These are phyloP conservation scores for Hibiscus tridactylites DNA, from an alignment of 345 rosid species.

Conservation along the genomic window DNA sequence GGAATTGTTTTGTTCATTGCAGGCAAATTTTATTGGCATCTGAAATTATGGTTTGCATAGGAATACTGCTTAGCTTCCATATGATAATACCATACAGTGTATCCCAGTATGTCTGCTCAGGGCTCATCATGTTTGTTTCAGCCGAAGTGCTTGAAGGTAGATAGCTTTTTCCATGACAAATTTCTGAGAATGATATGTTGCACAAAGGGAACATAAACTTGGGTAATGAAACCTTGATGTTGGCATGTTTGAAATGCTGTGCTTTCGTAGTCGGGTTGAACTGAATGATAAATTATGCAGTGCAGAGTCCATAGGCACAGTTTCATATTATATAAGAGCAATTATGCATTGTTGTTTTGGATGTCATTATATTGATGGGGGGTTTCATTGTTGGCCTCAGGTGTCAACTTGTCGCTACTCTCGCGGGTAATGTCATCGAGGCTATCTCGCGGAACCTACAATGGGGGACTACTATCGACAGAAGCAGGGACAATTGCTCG, in stretches of 20 bases:
- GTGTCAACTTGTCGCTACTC: conserved; percentile 84
- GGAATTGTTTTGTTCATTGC: conserved; percentile 1
- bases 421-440: conserved; percentile 98
- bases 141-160: conserved; percentile 99
- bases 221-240: too few species aligned
- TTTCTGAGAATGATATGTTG: too few species aligned
- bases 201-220: too few species aligned
- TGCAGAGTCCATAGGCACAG: background rate
- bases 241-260: too few species aligned
- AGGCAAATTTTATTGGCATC: conserved; percentile 97
- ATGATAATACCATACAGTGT: conserved; percentile 53
- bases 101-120: conserved; percentile 87
- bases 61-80: conserved; percentile 79
- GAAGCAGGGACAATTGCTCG: conserved; percentile 97
- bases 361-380: background rate
- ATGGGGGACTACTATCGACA: conserved; percentile 87
- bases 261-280: too few species aligned
- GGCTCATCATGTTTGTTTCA: conserved; percentile 85
- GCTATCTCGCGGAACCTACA: conserved; percentile 92
- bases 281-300: too few species aligned
- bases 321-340: background rate
- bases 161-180: background rate
- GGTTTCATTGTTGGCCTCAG: conserved; percentile 22
- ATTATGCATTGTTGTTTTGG: too few species aligned
- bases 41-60: conserved; percentile 72